Evolutionary conservation across 441 rosid species (phyloP).

Genomic region (Euphorbia schlechtendalii): DNA sequence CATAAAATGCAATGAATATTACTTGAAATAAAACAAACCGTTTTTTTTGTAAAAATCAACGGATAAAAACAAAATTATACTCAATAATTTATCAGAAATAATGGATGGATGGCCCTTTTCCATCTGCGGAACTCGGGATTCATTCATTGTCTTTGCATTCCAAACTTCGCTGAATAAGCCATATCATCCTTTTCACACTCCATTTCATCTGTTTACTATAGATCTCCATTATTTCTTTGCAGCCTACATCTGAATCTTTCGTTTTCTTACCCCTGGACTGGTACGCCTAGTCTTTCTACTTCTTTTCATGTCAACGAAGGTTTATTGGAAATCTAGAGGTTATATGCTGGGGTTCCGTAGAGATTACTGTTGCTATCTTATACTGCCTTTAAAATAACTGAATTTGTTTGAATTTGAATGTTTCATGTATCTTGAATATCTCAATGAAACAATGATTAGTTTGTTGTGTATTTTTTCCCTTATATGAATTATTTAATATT

Average conservation of each 20-base stretch:
- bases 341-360: not conserved
- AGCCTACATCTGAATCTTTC: conserved; percentile 8
- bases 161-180: not conserved
- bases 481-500: conserved; percentile 4
- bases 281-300: not conserved
- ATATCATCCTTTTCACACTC: not conserved
- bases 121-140: not conserved
- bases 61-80: not conserved
- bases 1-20: not conserved
- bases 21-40: not conserved
- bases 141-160: not conserved
- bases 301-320: not conserved
- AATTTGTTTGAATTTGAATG: not conserved
- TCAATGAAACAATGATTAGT: not conserved
- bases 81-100: not conserved
- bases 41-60: not conserved
- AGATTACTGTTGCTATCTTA: not conserved
- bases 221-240: not conserved
- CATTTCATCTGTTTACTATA: not conserved
- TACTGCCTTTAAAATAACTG: not conserved
- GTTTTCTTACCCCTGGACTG: not conserved
- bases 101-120: not conserved
- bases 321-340: not conserved
- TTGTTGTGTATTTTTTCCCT: not conserved
- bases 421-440: not conserved